Base-by-base conservation (phyloP, 495 filamentous ascomycete genomes). In the Aspergillus cavernicola region DNA sequence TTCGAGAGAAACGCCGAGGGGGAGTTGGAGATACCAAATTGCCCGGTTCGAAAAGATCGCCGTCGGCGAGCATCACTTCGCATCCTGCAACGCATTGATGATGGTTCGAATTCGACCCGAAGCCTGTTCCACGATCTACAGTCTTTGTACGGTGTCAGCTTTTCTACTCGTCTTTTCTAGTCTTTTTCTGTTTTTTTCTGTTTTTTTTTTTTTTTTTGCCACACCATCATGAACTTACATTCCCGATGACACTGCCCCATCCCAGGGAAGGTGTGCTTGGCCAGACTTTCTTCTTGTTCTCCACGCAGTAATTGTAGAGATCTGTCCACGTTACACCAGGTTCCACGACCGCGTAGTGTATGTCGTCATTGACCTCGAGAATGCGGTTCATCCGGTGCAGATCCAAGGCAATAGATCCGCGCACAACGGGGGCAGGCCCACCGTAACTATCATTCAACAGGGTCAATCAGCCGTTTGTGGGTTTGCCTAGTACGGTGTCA, bases 171-270 rank as follows among this genome's bases (percentile, higher is more conserved):
- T n/a, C n/a, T n/a, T n/a, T n/a, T n/a, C n/a, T n/a, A n/a, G n/a
- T n/a, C n/a, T n/a, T n/a, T n/a, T 35, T 4, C 32, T 35, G 32
- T 35, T 12, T n/a, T n/a, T n/a, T n/a, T n/a, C n/a, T n/a, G n/a
- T n/a, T n/a, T n/a, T n/a, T n/a, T n/a, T n/a, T n/a, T n/a, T n/a
- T n/a, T n/a, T n/a, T n/a, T n/a, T n/a, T n/a, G n/a, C n/a, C n/a
- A n/a, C n/a, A n/a, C n/a, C n/a, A n/a, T n/a, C n/a, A n/a, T n/a
- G n/a, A n/a, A 15, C 32, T 35, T 35, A 35, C 72, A 65, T 83
- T 82, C 26, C 80, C 79, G 12, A 82, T 48, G 6, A 82, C 77
- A 23, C 70, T 76, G 5, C 79, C 80, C 68, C 80, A 80, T 19
- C 78, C 79, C 12, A 82, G 61, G 38, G 76, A 75, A 2, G 80